phyloP scores from a whole-genome alignment of 768 basidiomycete species.

The Pulveroboletus sp. region DNA sequence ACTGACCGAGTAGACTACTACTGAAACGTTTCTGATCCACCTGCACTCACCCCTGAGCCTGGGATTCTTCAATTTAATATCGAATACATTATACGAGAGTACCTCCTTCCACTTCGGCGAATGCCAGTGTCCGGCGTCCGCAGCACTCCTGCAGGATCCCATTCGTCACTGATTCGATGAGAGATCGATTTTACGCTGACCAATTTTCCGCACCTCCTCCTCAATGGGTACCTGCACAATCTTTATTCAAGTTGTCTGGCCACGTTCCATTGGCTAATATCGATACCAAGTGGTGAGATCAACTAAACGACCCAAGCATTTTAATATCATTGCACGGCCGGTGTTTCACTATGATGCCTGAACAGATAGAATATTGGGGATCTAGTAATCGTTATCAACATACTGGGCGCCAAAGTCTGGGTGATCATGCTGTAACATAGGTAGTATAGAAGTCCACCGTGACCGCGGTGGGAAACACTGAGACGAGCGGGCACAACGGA shows the following conservation, averaged over 20 bases:
- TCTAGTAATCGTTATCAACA: not conserved
- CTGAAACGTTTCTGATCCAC: constrained; percentile 29
- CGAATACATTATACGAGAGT: constrained; percentile 19
- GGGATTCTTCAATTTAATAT: constrained; percentile 23
- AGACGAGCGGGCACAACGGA: no score
- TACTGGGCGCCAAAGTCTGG: not conserved
- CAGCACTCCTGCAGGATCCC: constrained; percentile 9
- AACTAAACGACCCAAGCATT: not conserved
- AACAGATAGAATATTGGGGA: not conserved
- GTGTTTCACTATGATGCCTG: not conserved
- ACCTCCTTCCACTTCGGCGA: constrained; percentile 18
- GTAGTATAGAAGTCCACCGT: no score
- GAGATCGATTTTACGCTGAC: not conserved
- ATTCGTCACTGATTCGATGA: constrained; percentile 8
- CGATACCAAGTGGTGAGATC: not conserved
- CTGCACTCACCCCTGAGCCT: constrained; percentile 20
- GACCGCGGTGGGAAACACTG: no score
- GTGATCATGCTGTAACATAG: no score
- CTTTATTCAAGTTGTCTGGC: constrained; percentile 5
- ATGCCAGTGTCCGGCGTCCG: no score
- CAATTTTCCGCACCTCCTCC: not conserved
- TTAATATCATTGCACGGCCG: not conserved
- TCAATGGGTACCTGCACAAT: not conserved
- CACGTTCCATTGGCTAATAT: constrained; percentile 6
- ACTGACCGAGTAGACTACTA: constrained; percentile 5